These are phyloP conservation scores for Trametopsis cervina DNA, from an alignment of 768 basidiomycete species.

Conservation along the genomic window DNA sequence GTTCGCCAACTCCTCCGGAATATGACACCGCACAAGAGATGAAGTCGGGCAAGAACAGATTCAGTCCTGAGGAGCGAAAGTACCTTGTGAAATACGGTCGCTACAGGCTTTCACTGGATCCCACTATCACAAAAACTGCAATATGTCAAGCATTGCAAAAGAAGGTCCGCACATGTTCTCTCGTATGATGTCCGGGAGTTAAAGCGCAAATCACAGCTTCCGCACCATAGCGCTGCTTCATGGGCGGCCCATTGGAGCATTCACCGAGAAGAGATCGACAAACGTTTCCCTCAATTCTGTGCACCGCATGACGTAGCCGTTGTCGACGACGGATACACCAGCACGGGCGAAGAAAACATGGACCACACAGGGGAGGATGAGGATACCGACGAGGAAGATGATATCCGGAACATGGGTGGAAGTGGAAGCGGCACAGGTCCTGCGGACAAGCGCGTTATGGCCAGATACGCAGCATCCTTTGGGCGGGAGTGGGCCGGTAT, in stretches of 20 bases:
- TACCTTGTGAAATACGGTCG: constrained; percentile 62
- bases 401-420: constrained; percentile 46
- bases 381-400: constrained; percentile 25
- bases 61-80: constrained; percentile 57
- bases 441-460: constrained; percentile 58
- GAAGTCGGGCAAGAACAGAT: constrained; percentile 46
- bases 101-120: constrained; percentile 52
- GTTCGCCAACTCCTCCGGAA: constrained; percentile 50
- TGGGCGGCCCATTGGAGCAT: constrained; percentile 67
- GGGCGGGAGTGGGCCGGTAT: constrained; percentile 36
- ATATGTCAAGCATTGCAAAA: constrained; percentile 52
- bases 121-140: constrained; percentile 40
- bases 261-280: constrained; percentile 60
- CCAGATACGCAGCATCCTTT: constrained; percentile 48
- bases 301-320: neutral
- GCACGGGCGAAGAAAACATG: neutral
- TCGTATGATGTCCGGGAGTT: neutral
- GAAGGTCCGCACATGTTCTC: constrained; percentile 36
- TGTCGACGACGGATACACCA: neutral
- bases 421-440: constrained; percentile 42
- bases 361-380: constrained; percentile 21
- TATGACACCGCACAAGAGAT: constrained; percentile 3
- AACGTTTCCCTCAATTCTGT: constrained; percentile 28
- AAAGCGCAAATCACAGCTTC: constrained; percentile 36
- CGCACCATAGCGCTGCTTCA: constrained; percentile 55